phyloP scores from a whole-genome alignment of 2,329 filamentous ascomycete genomes.

The Lomentospora prolificans region DNA sequence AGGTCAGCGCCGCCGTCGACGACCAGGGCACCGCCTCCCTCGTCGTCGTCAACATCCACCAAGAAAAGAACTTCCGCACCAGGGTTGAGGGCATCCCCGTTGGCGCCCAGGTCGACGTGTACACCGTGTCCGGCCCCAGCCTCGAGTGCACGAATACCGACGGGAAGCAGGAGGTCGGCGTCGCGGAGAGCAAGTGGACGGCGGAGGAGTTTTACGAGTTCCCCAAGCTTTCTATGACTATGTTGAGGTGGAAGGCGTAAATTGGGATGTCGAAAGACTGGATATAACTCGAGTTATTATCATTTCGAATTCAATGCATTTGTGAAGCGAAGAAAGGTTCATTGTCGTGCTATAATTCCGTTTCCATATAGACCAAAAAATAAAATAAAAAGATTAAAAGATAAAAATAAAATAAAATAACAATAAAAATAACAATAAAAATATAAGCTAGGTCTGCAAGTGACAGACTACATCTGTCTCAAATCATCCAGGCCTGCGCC shows the following conservation, averaged over 20 bases:
- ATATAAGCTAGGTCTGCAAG: too few relatives aligned
- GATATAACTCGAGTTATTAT: too few relatives aligned
- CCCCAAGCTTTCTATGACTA: slow-evolving; percentile 55
- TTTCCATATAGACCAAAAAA: too few relatives aligned
- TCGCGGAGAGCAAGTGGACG: slow-evolving; percentile 42
- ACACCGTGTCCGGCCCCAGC: slow-evolving; percentile 48
- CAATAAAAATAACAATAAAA: too few relatives aligned
- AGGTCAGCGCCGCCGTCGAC: slow-evolving; percentile 52
- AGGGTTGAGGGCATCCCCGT: slow-evolving; percentile 43
- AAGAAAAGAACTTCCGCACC: slow-evolving; percentile 37
- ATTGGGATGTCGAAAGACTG: background rate
- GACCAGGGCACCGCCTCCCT: slow-evolving; percentile 51
- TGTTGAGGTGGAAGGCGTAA: slow-evolving; percentile 45
- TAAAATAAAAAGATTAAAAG: too few relatives aligned
- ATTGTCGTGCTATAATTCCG: background rate
- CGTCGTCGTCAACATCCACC: slow-evolving; percentile 59
- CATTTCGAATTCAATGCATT: too few relatives aligned
- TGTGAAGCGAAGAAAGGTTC: background rate
- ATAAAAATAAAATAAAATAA: too few relatives aligned
- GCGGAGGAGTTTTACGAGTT: slow-evolving; percentile 44
- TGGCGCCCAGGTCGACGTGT: slow-evolving; percentile 45
- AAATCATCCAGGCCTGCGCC: too few relatives aligned
- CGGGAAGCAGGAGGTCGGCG: slow-evolving; percentile 45
- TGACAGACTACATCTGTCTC: too few relatives aligned
- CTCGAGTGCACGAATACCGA: slow-evolving; percentile 50